Evolutionary conservation across 2,329 filamentous ascomycete species (phyloP), one percentile per base, ranked within the genome.

Genomic region (Arthroderma sp.): DNA sequence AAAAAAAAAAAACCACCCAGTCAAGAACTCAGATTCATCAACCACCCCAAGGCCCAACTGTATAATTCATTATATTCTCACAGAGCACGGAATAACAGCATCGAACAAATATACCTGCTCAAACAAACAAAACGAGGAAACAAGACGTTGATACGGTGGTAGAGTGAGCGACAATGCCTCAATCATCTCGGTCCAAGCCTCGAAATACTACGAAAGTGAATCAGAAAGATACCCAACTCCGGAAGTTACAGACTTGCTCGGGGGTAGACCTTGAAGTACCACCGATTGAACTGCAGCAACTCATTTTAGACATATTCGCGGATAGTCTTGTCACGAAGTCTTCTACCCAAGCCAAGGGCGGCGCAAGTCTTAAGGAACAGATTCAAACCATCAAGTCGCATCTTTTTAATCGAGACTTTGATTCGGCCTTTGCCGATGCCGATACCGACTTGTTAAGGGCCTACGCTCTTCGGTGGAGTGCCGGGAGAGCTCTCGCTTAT

Each of bases 381-480:
- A 78, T 97, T 19, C 91, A 95, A 67, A 81, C 85, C 55, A 81
- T 97, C 61, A 98, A 97, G 71, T 79, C 83, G 6, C 88, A 91
- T 62, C 78, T 98, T 7, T 97, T 86, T 69, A 84, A 87, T 59
- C 82, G 93, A 33, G 88, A 97, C 69, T 97, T 97, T 71, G 78
- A 78, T 11, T 74, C 77, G 15, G 91, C 91, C 0, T 98, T 97
- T 73, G 65, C 71, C 1, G 72, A 72, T 41, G 83, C 83, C 0
- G 78, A 77, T 49, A 78, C 82, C 57, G 82, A 86, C 47, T 81
- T 85, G 64, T 78, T 96, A 17, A 82, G 86, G 60, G 87, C 86
- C 8, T 98, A 98, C 74, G 88, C 89, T 7, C 81, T 88, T 56
- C 77, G 93, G 64, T 98, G 91, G 91, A 95, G 90, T 71, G 88